These are phyloP conservation scores for Taxillus chinensis DNA, from an alignment of 164 flowering plant species.

Conservation along the genomic window DNA sequence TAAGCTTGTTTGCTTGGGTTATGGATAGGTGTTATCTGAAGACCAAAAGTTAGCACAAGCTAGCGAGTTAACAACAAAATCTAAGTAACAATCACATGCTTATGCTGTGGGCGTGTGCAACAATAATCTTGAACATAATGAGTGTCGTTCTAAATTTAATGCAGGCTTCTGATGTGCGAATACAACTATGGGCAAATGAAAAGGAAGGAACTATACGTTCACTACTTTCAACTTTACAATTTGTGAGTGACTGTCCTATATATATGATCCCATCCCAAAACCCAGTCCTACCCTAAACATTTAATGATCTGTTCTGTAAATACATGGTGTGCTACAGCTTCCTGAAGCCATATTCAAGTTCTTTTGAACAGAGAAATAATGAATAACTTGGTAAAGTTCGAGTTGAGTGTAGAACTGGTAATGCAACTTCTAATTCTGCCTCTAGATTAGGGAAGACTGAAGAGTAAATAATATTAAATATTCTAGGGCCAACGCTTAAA, in stretches of 20 bases:
- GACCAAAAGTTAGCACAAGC: conserved; percentile 21
- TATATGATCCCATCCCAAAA: background rate
- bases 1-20: conserved; percentile 1
- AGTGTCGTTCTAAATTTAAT: background rate
- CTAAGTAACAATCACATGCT: conserved; percentile 24
- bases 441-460: too few relatives aligned
- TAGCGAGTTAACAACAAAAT: conserved; percentile 28
- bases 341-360: too few relatives aligned
- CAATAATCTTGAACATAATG: background rate
- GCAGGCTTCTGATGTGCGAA: conserved; percentile 64
- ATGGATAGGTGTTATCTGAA: conserved; percentile 32
- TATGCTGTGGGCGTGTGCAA: background rate
- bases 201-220: conserved; percentile 87
- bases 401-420: too few relatives aligned
- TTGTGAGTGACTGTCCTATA: conserved; percentile 30
- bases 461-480: too few relatives aligned
- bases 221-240: conserved; percentile 76
- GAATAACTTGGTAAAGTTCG: too few relatives aligned
- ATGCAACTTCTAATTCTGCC: too few relatives aligned
- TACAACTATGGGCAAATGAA: conserved; percentile 65
- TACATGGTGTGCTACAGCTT: too few relatives aligned
- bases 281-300: background rate
- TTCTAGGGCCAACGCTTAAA: too few relatives aligned
- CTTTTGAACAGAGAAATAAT: too few relatives aligned
- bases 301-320: background rate